Evolutionary conservation across 352 stramenopile species (phyloP), one percentile per base, ranked within the genome.

Genomic region (Phytophthora foliorum): DNA sequence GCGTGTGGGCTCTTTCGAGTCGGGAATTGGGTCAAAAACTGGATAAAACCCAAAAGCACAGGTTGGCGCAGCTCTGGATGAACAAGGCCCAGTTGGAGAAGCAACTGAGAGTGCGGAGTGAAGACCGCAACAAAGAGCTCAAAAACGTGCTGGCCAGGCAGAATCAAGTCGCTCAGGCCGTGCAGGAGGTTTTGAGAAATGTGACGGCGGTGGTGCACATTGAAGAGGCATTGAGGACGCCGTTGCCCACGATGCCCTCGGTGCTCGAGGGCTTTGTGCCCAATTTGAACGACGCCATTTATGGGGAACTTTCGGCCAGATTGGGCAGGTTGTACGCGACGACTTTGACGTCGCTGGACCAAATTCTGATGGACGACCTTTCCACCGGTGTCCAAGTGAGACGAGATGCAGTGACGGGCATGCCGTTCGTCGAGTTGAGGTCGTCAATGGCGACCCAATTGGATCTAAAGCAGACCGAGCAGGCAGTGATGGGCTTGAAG

Each of bases 361-460:
- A 29, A 1, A 53, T 57, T 27, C 19, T 22, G 38, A 22, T 53
- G 4, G 21, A 45, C n/a, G 19, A 57, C 7, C 9, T 66, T 13
- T 65, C 66, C 0, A 56, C 39, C 3, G 60, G 50, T 1, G 46
- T 70, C 0, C 19, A 69, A 13, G 62, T 74, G 17, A 60, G 16
- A 25, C 49, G 38, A 38, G 66, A 74, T 42, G 25, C 39, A 1
- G 38, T 54, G 1, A 58, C 66, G 4, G 60, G 53, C 4, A 11
- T 54, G 29, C 66, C 54, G 17, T 74, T 39, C n/a, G 66, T 74
- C 11, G 59, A 74, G 60, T 17, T 74, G 13, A 68, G 14, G 8
- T 21, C 24, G 6, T 24, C 60, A 3, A 38, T 62, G n/a, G 36
- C 6, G 10, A 58, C 32, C 14, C 55, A 34, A 17, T 24, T 74